Conservation (phyloP, 2,329 filamentous ascomycete species). For the Amylocarpus encephaloides region DNA sequence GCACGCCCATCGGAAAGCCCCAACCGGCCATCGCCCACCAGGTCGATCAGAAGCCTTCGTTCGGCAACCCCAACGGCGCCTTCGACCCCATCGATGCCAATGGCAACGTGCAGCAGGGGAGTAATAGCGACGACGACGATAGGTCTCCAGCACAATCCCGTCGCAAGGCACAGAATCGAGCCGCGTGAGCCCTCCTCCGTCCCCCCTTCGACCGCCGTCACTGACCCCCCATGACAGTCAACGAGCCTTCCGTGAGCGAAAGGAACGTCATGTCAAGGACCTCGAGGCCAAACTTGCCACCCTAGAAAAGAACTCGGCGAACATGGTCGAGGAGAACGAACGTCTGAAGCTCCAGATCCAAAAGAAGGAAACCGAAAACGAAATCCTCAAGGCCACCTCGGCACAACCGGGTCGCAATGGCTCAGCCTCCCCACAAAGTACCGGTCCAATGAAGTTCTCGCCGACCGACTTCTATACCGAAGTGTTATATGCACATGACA, state of each 20-base stretch:
- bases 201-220: neutral
- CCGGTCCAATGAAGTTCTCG: conserved; percentile 63
- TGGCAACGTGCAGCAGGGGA: conserved; percentile 24
- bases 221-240: conserved; percentile 53
- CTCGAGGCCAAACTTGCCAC: conserved; percentile 77
- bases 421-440: conserved; percentile 36
- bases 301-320: conserved; percentile 67
- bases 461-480: conserved; percentile 67
- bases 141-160: conserved; percentile 50
- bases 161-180: conserved; percentile 65
- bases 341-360: conserved; percentile 78
- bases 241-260: conserved; percentile 91
- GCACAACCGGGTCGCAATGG: conserved; percentile 36
- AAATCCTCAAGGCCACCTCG: conserved; percentile 80
- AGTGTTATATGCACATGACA: conserved; percentile 52
- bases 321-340: conserved; percentile 76
- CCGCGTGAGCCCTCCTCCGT: conserved; percentile 50
- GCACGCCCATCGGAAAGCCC: conserved; percentile 13
- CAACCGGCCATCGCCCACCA: neutral
- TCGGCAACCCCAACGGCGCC: conserved; percentile 19
- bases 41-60: neutral
- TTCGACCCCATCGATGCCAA: conserved; percentile 26
- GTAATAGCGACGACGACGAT: conserved; percentile 44
- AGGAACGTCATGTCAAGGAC: conserved; percentile 90
- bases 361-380: conserved; percentile 81